Conservation (phyloP, 176 grass and related monocot species). For the Carex parvula region DNA sequence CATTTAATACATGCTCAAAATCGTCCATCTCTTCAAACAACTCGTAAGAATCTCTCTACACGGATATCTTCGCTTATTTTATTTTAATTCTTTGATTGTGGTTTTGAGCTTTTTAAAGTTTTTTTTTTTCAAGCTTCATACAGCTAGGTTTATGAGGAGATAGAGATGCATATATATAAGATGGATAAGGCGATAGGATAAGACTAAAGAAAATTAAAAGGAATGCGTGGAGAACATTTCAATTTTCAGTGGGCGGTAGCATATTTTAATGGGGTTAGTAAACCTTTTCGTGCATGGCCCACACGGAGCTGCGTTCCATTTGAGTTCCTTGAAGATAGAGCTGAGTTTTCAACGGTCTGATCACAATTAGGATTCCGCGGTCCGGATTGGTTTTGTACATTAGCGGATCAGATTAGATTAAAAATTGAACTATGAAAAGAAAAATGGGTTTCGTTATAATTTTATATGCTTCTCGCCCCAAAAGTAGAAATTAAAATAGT, state of each 20-base stretch:
- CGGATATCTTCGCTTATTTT: no score
- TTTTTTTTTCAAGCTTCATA: background rate
- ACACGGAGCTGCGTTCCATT: constrained; percentile 1
- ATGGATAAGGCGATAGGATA: background rate
- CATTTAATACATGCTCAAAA: background rate
- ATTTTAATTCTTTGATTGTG: no score
- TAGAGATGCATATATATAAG: background rate
- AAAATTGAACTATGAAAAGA: no score
- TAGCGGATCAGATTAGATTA: no score
- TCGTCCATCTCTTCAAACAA: background rate
- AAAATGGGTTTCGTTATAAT: no score
- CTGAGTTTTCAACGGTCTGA: background rate
- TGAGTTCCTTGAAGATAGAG: background rate
- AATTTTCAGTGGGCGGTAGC: constrained; percentile 16
- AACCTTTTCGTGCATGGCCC: background rate
- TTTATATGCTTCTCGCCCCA: no score
- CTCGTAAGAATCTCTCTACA: background rate
- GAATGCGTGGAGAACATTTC: constrained; percentile 32
- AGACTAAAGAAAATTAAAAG: background rate
- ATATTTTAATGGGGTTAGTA: background rate
- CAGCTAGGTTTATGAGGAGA: background rate
- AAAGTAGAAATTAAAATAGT: no score
- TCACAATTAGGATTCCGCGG: background rate
- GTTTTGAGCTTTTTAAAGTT: background rate
- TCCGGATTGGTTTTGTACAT: background rate